Evolutionary conservation across 208 protist genomes (phyloP).

Genomic region (Crithidia thermophila): DNA sequence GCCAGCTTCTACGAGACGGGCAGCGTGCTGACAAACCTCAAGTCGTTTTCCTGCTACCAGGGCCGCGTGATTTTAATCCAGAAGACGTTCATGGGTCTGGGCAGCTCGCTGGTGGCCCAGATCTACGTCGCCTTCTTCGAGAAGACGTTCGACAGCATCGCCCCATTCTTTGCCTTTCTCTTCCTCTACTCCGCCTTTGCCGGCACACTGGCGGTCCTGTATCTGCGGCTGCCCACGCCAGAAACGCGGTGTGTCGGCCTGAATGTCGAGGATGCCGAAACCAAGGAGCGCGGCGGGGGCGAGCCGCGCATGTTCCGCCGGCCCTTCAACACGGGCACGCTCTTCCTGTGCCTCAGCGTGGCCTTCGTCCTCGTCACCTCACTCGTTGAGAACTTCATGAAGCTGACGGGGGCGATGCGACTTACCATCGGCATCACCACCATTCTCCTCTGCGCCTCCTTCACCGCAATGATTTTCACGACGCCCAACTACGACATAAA

Average conservation of each 20-base stretch:
- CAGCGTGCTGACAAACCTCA: constrained; percentile 76
- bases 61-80: constrained; percentile 83
- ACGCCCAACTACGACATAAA: constrained; percentile 74
- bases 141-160: constrained; percentile 36
- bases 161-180: constrained; percentile 72
- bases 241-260: constrained; percentile 65
- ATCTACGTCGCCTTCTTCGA: constrained; percentile 81
- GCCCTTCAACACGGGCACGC: constrained; percentile 69
- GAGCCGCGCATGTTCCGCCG: constrained; percentile 58
- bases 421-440: constrained; percentile 48
- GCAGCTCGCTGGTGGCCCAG: constrained; percentile 74
- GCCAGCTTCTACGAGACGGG: constrained; percentile 86
- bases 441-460: constrained; percentile 52
- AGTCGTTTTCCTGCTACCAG: constrained; percentile 74
- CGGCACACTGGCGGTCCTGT: constrained; percentile 53
- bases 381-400: constrained; percentile 58
- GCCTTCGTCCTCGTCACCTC: constrained; percentile 50
- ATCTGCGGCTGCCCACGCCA: constrained; percentile 53
- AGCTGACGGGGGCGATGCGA: constrained; percentile 29
- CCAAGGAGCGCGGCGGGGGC: constrained; percentile 45
- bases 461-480: constrained; percentile 65
- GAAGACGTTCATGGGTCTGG: constrained; percentile 89
- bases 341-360: constrained; percentile 50
- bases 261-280: constrained; percentile 57
- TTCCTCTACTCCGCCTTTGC: constrained; percentile 53